Percentiles rank a stretch among this genome's conserved stretches.
These are phyloP conservation scores for Apiotrichum gracile DNA, from an alignment of 1,284 basidiomycete genomes.

Conservation along the genomic window DNA sequence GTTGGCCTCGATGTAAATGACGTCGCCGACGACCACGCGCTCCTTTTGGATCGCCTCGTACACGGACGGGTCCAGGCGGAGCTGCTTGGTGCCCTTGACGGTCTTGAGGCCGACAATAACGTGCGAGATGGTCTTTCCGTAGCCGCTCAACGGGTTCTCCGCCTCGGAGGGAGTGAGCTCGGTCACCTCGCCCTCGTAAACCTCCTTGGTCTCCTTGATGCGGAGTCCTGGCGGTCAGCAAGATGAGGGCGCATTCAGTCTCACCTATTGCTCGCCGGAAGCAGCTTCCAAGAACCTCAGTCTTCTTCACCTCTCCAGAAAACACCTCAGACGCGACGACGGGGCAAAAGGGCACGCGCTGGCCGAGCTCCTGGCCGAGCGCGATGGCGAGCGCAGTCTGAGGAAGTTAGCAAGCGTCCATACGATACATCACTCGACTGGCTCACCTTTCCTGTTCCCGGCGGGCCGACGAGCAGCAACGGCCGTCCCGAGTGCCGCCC, in stretches of 20 bases:
- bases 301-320: conserved; percentile 97
- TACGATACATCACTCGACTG: not conserved
- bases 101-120: conserved; percentile 96
- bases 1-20: conserved; percentile 91
- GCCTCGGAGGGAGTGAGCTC: conserved; percentile 93
- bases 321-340: conserved; percentile 99
- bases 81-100: conserved; percentile 95
- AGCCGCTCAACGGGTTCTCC: conserved; percentile 91
- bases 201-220: conserved; percentile 98
- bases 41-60: conserved; percentile 98
- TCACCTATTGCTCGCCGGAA: conserved; percentile 92
- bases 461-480: conserved; percentile 45
- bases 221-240: conserved; percentile 60
- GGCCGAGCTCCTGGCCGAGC: conserved; percentile 86
- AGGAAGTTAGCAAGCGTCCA: conserved; percentile 48
- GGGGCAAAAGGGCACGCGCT: conserved; percentile 94
- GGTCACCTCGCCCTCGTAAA: conserved; percentile 97
- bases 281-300: conserved; percentile 92
- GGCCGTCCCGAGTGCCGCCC: conserved; percentile 45
- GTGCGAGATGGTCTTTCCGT: conserved; percentile 97
- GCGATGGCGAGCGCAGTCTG: conserved; percentile 94
- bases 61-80: conserved; percentile 87
- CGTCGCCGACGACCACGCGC: conserved; percentile 92
- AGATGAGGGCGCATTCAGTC: conserved; percentile 31
- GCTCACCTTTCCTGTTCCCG: conserved; percentile 47